phyloP scores from a whole-genome alignment of 2,329 filamentous ascomycete genomes.

The Fusarium compactum region DNA sequence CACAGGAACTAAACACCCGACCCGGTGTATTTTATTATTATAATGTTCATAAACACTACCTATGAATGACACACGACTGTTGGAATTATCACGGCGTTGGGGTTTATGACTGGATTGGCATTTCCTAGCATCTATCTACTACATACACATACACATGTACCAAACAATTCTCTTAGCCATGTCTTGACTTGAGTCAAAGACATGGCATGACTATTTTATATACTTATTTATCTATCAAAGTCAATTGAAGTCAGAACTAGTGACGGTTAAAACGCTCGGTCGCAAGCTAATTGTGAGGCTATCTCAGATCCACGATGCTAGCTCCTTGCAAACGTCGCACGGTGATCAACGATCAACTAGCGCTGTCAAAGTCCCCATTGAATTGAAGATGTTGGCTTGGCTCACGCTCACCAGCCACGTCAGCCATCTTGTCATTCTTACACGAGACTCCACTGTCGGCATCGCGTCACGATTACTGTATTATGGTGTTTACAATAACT shows the following conservation, averaged over 20 bases:
- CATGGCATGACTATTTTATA: constrained; percentile 28
- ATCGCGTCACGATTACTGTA: constrained; percentile 1
- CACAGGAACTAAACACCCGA: constrained; percentile 23
- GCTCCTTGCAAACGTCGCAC: neutral
- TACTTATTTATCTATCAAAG: constrained; percentile 10
- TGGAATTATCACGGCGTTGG: constrained; percentile 26
- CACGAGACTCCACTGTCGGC: neutral
- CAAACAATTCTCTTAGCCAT: constrained; percentile 21
- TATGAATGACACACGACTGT: constrained; percentile 23
- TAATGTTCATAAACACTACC: constrained; percentile 8
- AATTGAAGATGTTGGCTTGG: neutral
- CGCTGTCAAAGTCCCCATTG: neutral
- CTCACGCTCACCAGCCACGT: constrained; percentile 18
- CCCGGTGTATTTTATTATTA: neutral
- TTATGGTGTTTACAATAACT: neutral
- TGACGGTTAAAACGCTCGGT: constrained; percentile 8
- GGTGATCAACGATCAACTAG: constrained; percentile 21
- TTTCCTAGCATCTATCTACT: constrained; percentile 9
- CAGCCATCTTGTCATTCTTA: constrained; percentile 1
- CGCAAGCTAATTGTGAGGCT: constrained; percentile 10
- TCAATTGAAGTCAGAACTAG: neutral
- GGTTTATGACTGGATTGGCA: constrained; percentile 9
- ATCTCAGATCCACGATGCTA: constrained; percentile 17
- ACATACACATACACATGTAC: constrained; percentile 9
- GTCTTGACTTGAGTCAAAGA: neutral